A percentile compares a stretch with the other conserved stretches of the same genome.
phyloP scores from a whole-genome alignment of 1,139 yeast species.

The Candida dubliniensis region DNA sequence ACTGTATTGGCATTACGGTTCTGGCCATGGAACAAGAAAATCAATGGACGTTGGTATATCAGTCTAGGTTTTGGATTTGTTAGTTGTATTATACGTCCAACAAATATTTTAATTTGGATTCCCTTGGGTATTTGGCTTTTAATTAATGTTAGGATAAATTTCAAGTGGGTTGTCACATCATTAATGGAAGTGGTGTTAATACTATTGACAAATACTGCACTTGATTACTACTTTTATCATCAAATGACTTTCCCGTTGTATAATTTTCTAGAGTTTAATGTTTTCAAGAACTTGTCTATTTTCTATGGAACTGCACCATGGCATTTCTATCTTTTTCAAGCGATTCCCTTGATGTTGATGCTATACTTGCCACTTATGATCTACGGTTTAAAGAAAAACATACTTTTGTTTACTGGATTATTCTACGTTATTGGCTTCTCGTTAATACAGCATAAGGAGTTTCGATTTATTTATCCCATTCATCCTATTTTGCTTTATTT shows the following conservation, averaged over 20 bases:
- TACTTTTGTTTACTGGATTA: conserved; percentile 76
- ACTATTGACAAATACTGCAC: conserved; percentile 31
- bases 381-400: conserved; percentile 48
- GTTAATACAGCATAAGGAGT: conserved; percentile 78
- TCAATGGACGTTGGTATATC: conserved; percentile 16
- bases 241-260: conserved; percentile 59
- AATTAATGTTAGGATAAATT: neutral
- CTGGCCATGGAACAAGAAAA: conserved; percentile 63
- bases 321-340: conserved; percentile 84
- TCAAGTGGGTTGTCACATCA: conserved; percentile 16
- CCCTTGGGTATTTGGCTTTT: conserved; percentile 46
- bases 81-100: conserved; percentile 76
- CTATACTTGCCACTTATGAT: conserved; percentile 61
- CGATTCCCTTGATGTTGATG: conserved; percentile 72
- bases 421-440: conserved; percentile 65
- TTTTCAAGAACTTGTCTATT: conserved; percentile 66
- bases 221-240: conserved; percentile 67
- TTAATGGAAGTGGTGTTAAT: conserved; percentile 21
- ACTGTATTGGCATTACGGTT: conserved; percentile 67
- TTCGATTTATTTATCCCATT: conserved; percentile 83
- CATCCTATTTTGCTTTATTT: conserved; percentile 55
- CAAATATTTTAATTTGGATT: conserved; percentile 76
- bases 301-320: conserved; percentile 87
- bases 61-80: conserved; percentile 49
- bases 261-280: conserved; percentile 75